phyloP scores from a whole-genome alignment of 805 yeast species.

The Wickerhamomyces subpelliculosus region DNA sequence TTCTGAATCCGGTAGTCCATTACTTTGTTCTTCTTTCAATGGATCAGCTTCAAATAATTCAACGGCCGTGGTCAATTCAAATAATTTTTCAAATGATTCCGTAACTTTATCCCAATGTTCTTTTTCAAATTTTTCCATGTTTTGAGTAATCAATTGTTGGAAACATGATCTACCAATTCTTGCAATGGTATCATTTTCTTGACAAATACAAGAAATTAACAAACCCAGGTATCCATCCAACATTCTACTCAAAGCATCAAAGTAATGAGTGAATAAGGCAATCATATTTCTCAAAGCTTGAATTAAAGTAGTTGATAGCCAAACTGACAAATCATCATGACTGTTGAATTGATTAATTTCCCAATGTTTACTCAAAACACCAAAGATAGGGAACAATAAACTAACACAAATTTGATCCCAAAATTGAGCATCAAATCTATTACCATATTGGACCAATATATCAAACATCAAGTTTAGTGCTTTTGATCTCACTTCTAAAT shows the following conservation, averaged over 20 bases:
- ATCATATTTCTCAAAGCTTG: constrained; percentile 91
- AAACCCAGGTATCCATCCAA: constrained; percentile 74
- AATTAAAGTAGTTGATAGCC: constrained; percentile 94
- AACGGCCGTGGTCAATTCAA: constrained; percentile 76
- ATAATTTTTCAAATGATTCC: constrained; percentile 58
- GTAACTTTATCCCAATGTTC: constrained; percentile 74
- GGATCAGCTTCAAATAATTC: constrained; percentile 63
- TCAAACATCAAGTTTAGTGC: constrained; percentile 83
- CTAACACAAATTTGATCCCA: constrained; percentile 81
- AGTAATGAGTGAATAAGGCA: constrained; percentile 75
- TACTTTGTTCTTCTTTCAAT: constrained; percentile 24
- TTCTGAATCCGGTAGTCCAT: not conserved
- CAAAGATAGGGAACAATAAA: constrained; percentile 85
- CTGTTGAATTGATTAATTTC: constrained; percentile 57
- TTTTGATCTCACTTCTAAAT: constrained; percentile 86
- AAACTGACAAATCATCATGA: constrained; percentile 84
- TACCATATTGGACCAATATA: constrained; percentile 71
- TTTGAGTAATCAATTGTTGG: constrained; percentile 71
- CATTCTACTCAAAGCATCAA: constrained; percentile 65
- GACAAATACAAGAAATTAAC: constrained; percentile 84
- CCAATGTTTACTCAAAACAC: constrained; percentile 70
- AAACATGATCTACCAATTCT: constrained; percentile 90
- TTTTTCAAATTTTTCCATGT: constrained; percentile 53
- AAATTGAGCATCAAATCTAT: constrained; percentile 60
- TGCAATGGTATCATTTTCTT: constrained; percentile 94